phyloP scores from a whole-genome alignment of 257 asterid genomes.

The Petrea volubilis region DNA sequence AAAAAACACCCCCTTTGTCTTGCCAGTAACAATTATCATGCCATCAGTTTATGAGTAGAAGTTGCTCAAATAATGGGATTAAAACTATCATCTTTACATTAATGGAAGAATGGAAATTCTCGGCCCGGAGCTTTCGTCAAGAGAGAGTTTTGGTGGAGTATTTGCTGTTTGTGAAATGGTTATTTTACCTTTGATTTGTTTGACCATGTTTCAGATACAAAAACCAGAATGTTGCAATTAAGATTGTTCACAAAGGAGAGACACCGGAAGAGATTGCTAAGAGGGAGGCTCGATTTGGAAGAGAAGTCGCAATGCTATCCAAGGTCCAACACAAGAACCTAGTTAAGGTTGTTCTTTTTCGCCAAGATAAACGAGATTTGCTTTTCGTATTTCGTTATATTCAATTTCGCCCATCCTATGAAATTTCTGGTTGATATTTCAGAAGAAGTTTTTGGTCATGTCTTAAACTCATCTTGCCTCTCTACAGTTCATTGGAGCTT shows the following conservation, averaged over 20 bases:
- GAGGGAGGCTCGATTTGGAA: conserved; percentile 59
- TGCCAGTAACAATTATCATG: neutral
- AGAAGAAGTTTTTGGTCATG: neutral
- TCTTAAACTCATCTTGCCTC: neutral
- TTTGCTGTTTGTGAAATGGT: neutral
- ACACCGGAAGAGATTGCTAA: conserved; percentile 71
- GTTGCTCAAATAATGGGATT: neutral
- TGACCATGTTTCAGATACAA: conserved; percentile 51
- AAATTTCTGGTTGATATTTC: neutral
- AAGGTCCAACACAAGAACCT: conserved; percentile 86
- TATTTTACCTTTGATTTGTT: neutral
- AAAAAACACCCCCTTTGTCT: too few relatives aligned
- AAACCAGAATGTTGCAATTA: conserved; percentile 84
- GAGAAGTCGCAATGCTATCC: conserved; percentile 84
- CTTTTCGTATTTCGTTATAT: too few relatives aligned
- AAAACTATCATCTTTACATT: neutral
- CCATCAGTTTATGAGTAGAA: neutral
- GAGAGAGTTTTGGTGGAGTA: neutral
- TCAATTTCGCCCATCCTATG: too few relatives aligned
- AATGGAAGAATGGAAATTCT: neutral
- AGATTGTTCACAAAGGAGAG: conserved; percentile 76
- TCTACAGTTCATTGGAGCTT: conserved; percentile 80
- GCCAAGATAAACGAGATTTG: neutral
- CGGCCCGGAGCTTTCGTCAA: neutral
- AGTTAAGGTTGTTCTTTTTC: conserved; percentile 60